Percentiles rank a stretch among this genome's conserved stretches.
Evolutionary conservation across 2,329 filamentous ascomycete species (phyloP).

Genomic region (Scedosporium boydii): DNA sequence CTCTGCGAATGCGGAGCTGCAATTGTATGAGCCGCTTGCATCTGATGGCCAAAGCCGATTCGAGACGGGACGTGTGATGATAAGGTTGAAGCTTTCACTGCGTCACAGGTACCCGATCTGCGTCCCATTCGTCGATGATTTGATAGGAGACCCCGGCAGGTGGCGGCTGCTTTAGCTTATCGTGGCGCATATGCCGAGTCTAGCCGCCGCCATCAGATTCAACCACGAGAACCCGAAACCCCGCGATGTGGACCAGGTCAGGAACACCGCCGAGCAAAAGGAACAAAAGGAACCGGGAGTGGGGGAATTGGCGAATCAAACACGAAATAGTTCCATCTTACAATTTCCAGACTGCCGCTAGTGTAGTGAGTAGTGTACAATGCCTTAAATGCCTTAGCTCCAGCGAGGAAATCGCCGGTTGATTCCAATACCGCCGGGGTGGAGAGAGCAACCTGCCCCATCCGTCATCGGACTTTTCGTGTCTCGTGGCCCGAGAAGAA

Average conservation of each 20-base stretch:
- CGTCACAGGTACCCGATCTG: background rate
- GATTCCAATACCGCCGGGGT: background rate
- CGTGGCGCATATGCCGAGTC: conserved; percentile 3
- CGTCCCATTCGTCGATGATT: background rate
- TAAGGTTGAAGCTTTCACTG: conserved; percentile 3
- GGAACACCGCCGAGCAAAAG: too few species aligned
- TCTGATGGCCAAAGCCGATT: background rate
- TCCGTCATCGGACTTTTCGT: background rate
- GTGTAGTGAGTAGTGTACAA: background rate
- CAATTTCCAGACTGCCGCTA: background rate
- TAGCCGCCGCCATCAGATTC: background rate
- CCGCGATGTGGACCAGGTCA: too few species aligned
- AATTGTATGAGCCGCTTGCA: background rate
- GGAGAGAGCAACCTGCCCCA: background rate
- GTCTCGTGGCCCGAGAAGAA: background rate
- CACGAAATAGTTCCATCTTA: background rate
- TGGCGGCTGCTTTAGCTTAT: background rate
- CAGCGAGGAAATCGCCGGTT: background rate
- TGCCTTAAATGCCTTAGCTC: background rate
- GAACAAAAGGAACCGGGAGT: too few species aligned
- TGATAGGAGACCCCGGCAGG: background rate
- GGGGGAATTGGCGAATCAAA: background rate
- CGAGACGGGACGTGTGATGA: background rate
- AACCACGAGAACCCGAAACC: too few species aligned
- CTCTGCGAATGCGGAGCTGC: background rate